Base-by-base conservation (phyloP, 164 flowering plant genomes). In the Sextonia rubra region DNA sequence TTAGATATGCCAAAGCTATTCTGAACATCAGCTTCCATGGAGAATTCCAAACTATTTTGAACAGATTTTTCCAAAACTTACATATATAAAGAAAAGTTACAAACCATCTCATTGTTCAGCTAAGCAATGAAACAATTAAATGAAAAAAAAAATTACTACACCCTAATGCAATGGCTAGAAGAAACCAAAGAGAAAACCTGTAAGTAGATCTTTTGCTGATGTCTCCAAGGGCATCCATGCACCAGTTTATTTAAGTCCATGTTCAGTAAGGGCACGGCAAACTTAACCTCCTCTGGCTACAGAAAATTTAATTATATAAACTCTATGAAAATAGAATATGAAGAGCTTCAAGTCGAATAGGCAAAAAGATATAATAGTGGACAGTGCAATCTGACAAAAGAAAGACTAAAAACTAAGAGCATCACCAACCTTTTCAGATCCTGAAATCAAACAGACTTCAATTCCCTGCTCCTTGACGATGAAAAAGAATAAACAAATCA, bases 201-300 rank as follows among this genome's bases (percentile, higher is more conserved):
- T 47, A 94, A 82, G 82, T 81, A 83, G 77, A 94, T 89, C 83
- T 87, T 92, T 75, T 90, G 98, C 63, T 75, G 88, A 61, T 80
- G 82, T 76, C 69, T 79, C 90, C 90, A 87, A 23, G 84, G 72
- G 79, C 84, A 87, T n/a, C 83, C 85, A 73, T 73, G 73, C 71
- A 94, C 92, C 86, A 94, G 81, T 75, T 91, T 89, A 75, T 92
- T 90, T 71, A 94, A 82, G 79, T 88, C 82, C 81, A 88, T 83
- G 65, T 87, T 95, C 80, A 88, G 75, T 64, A 94, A 80, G 73
- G 97, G 93, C 49, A 94, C 88, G 49, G 92, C 84, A 78, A 94
- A 90, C 75, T 83, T 94, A 61, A 94, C 99, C 86, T 94, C 97
- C 81, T 87, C 93, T n/a, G 88, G 80, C 95, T 94, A 88, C 86